Conservation (phyloP, 2,329 filamentous ascomycete genomes). For the Rhexocercosporidium sp. region DNA sequence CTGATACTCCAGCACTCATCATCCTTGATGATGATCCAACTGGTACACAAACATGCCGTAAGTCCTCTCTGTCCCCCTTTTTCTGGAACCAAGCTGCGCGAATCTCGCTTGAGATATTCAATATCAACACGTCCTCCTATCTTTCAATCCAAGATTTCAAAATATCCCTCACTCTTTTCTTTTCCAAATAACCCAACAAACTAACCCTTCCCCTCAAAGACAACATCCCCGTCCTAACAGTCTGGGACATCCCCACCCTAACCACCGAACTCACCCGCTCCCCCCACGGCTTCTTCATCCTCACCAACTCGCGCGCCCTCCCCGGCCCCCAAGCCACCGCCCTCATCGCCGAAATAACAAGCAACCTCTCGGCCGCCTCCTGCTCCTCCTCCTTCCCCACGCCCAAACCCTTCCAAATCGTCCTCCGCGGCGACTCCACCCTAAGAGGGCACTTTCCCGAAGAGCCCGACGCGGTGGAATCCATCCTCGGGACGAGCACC, state of each 20-base stretch:
- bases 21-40: conserved; percentile 61
- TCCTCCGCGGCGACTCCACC: conserved; percentile 62
- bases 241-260: conserved; percentile 55
- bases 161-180: no score
- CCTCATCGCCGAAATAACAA: conserved; percentile 55
- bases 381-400: conserved; percentile 42
- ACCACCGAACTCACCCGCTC: conserved; percentile 49
- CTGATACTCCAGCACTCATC: conserved; percentile 41
- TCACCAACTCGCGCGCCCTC: conserved; percentile 63
- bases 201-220: conserved; percentile 34
- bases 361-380: conserved; percentile 51
- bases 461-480: conserved; percentile 57
- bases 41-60: conserved; percentile 63
- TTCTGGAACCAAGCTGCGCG: not conserved
- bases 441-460: conserved; percentile 61
- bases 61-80: no score
- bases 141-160: not conserved
- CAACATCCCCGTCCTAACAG: conserved; percentile 58
- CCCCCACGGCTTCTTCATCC: conserved; percentile 60
- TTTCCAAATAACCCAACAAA: not conserved
- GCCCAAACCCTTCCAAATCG: conserved; percentile 54
- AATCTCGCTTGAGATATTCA: not conserved
- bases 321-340: conserved; percentile 52
- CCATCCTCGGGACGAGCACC: conserved; percentile 54
- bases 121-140: not conserved